A percentile compares a stretch with the other conserved stretches of the same genome.
Conservation (phyloP, 192 early-diverging fungal species). For the Entomortierella parvispora region DNA sequence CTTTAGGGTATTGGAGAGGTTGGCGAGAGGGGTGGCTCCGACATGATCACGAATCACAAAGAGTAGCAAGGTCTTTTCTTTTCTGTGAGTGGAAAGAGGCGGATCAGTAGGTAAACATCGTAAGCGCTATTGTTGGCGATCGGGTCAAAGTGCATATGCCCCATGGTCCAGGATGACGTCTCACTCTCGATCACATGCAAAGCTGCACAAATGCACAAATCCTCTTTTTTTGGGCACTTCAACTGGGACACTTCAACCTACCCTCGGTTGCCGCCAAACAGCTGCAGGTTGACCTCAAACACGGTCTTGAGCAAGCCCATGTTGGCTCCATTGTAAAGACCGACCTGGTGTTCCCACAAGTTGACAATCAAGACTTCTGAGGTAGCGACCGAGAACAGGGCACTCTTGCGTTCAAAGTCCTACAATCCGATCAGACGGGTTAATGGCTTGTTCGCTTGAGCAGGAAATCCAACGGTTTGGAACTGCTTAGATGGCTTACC, state of each 20-base stretch:
- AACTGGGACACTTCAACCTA: slow-evolving; percentile 18
- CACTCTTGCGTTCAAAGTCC: slow-evolving; percentile 99
- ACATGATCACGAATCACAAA: slow-evolving; percentile 98
- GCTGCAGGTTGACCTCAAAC: slow-evolving; percentile 97
- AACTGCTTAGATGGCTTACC: slow-evolving; percentile 15
- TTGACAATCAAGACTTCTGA: slow-evolving; percentile 96
- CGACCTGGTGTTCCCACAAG: slow-evolving; percentile 98
- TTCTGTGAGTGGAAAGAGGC: slow-evolving; percentile 50
- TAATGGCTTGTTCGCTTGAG: not conserved
- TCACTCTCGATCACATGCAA: slow-evolving; percentile 31
- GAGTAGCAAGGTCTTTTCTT: slow-evolving; percentile 91
- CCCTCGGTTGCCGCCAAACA: slow-evolving; percentile 87
- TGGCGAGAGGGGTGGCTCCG: slow-evolving; percentile 84
- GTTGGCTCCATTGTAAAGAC: slow-evolving; percentile 98
- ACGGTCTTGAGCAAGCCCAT: slow-evolving; percentile 99
- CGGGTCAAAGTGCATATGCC: not conserved
- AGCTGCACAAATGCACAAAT: not conserved
- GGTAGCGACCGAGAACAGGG: slow-evolving; percentile 96
- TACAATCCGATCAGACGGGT: slow-evolving; percentile 1
- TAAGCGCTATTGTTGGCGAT: too few species aligned
- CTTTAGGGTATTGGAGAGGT: slow-evolving; percentile 79
- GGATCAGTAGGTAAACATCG: too few species aligned
- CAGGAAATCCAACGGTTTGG: not conserved
- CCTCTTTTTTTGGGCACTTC: not conserved
- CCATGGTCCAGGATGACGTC: not conserved